Evolutionary conservation across 345 rosid genomes (phyloP).

Genomic region (Lepidium africanum): DNA sequence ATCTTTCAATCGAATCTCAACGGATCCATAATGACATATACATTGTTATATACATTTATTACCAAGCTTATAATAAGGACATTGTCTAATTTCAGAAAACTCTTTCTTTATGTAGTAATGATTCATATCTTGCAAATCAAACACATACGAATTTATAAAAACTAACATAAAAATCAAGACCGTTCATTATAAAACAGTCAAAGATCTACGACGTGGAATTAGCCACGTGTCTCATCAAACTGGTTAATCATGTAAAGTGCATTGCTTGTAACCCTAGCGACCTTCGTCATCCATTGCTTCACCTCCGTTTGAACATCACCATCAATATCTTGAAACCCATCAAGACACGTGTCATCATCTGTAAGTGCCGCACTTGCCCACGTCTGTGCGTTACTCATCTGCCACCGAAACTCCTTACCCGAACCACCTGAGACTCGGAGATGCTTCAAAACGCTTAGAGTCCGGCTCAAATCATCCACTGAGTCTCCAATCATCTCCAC

Average conservation of each 20-base stretch:
- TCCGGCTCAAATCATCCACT: slow-evolving; percentile 52
- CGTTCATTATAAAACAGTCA: slow-evolving; percentile 18
- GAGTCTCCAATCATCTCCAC: slow-evolving; percentile 64
- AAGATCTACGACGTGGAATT: slow-evolving; percentile 13
- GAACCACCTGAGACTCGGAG: slow-evolving; percentile 16
- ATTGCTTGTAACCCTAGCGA: slow-evolving; percentile 72
- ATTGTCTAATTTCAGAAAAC: background rate
- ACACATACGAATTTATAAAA: background rate
- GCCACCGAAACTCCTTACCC: slow-evolving; percentile 43
- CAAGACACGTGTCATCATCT: slow-evolving; percentile 81
- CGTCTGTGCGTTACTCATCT: slow-evolving; percentile 73
- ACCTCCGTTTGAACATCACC: slow-evolving; percentile 39
- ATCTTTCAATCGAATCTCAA: slow-evolving; percentile 1
- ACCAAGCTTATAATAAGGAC: background rate
- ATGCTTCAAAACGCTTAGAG: slow-evolving; percentile 53
- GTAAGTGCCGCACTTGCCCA: slow-evolving; percentile 89
- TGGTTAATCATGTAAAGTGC: slow-evolving; percentile 76
- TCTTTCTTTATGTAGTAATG: background rate
- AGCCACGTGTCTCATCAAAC: slow-evolving; percentile 36
- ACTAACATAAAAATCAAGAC: slow-evolving; percentile 1
- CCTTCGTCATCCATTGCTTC: slow-evolving; percentile 44
- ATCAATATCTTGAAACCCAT: slow-evolving; percentile 52
- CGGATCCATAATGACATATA: background rate
- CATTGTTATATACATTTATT: no score
- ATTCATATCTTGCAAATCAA: background rate